A percentile compares a stretch with the other conserved stretches of the same genome.
Conservation (phyloP, 208 protist species). For the Crithidia acanthocephali region DNA sequence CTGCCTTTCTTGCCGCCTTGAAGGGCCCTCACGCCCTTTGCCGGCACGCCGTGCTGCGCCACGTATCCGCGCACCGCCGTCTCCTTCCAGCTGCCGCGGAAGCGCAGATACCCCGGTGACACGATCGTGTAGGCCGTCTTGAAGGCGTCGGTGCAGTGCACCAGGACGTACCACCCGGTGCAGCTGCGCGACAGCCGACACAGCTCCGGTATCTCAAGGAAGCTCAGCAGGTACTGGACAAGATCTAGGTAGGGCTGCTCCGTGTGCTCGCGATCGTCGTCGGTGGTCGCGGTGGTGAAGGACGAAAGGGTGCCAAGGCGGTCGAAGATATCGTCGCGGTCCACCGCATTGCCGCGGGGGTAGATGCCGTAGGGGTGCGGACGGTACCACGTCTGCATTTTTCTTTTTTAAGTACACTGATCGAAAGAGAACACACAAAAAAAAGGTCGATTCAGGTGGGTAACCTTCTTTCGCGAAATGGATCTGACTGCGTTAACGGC, state of each 20-base stretch:
- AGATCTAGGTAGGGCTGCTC: conserved; percentile 80
- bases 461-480: too few relatives aligned
- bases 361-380: conserved; percentile 84
- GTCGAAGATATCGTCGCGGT: conserved; percentile 45
- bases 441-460: too few relatives aligned
- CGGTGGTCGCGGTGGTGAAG: conserved; percentile 51
- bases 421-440: conserved; percentile 8
- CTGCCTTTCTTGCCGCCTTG: not conserved
- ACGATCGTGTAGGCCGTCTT: conserved; percentile 73
- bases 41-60: not conserved
- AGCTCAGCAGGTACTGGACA: conserved; percentile 69
- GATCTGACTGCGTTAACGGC: too few relatives aligned
- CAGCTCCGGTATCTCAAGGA: conserved; percentile 62
- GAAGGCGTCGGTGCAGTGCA: conserved; percentile 84
- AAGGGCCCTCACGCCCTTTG: not conserved
- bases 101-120: conserved; percentile 60
- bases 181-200: conserved; percentile 73
- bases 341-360: conserved; percentile 74
- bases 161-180: conserved; percentile 83
- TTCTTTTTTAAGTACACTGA: not conserved
- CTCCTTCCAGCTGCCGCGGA: conserved; percentile 77
- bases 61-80: conserved; percentile 71
- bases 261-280: conserved; percentile 55
- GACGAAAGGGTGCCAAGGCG: conserved; percentile 76
- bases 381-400: conserved; percentile 76